Percentiles rank a stretch among this genome's conserved stretches.
Conservation (phyloP, 306 rosid species). For the Prunus mira region DNA sequence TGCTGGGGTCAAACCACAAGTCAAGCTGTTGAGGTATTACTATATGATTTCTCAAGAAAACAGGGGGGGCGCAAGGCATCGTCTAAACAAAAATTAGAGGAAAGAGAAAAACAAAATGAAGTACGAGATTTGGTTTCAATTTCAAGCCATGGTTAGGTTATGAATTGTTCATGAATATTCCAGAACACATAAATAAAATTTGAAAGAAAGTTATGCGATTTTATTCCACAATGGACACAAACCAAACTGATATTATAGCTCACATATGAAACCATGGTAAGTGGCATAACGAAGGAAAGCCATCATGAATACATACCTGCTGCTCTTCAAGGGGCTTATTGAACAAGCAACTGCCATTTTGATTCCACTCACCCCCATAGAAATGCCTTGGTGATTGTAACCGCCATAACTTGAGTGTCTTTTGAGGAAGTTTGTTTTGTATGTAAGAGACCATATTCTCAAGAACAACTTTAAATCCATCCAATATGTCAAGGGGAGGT, state of each 20-base stretch:
- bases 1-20: conserved; percentile 80
- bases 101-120: not conserved
- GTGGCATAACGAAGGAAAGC: conserved; percentile 9
- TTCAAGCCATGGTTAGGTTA: not conserved
- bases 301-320: conserved; percentile 50
- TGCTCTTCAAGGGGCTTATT: conserved; percentile 66
- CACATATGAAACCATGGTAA: not conserved
- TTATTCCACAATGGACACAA: not conserved
- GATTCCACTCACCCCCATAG: conserved; percentile 91
- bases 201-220: not conserved
- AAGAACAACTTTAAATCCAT: conserved; percentile 77
- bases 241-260: not conserved
- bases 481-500: conserved; percentile 58
- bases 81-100: not conserved
- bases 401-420: conserved; percentile 78
- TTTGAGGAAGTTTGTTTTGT: conserved; percentile 55
- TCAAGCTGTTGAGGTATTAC: conserved; percentile 71
- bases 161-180: not conserved
- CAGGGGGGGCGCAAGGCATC: not conserved
- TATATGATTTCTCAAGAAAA: conserved; percentile 17
- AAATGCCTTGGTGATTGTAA: conserved; percentile 88
- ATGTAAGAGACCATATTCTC: conserved; percentile 49
- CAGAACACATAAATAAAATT: not conserved
- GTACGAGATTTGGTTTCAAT: not conserved
- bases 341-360: conserved; percentile 86